Conservation (phyloP, 768 basidiomycete species). For the Hypholoma fasciculare region DNA sequence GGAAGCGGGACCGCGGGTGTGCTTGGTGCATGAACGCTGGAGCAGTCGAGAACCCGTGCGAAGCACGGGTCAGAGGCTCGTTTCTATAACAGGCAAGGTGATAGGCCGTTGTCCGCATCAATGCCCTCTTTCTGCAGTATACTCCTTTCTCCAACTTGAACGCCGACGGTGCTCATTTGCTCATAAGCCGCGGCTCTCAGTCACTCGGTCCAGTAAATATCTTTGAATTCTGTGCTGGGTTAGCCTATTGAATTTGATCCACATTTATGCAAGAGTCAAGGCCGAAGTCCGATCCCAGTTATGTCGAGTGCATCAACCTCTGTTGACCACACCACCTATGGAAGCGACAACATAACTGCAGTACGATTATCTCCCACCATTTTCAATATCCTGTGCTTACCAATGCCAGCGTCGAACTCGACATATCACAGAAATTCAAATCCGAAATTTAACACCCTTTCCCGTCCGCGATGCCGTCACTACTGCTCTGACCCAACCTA, state of each 20-base stretch:
- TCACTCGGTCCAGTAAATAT: neutral
- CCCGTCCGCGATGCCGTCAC: slow-evolving; percentile 78
- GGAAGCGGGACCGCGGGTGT: no score
- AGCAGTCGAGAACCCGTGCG: no score
- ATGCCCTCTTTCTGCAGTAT: neutral
- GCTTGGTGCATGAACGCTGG: no score
- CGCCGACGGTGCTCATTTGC: neutral
- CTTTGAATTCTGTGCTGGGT: slow-evolving; percentile 2
- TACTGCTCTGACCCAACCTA: slow-evolving; percentile 70
- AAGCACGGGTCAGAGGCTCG: no score
- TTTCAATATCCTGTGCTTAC: slow-evolving; percentile 5
- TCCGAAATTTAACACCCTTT: slow-evolving; percentile 84
- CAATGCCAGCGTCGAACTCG: slow-evolving; percentile 62
- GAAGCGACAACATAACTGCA: slow-evolving; percentile 14
- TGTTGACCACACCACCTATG: slow-evolving; percentile 8
- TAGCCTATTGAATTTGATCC: slow-evolving; percentile 9
- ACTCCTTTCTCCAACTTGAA: neutral
- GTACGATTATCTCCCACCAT: slow-evolving; percentile 12
- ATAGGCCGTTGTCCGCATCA: neutral
- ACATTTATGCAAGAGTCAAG: slow-evolving; percentile 16
- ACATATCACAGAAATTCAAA: slow-evolving; percentile 71
- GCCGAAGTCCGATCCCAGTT: slow-evolving; percentile 14
- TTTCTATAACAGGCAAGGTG: neutral
- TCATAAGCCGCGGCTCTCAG: neutral
- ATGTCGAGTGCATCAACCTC: slow-evolving; percentile 20